phyloP scores from a whole-genome alignment of 495 filamentous ascomycete species.

The Aspergillus indologenus region DNA sequence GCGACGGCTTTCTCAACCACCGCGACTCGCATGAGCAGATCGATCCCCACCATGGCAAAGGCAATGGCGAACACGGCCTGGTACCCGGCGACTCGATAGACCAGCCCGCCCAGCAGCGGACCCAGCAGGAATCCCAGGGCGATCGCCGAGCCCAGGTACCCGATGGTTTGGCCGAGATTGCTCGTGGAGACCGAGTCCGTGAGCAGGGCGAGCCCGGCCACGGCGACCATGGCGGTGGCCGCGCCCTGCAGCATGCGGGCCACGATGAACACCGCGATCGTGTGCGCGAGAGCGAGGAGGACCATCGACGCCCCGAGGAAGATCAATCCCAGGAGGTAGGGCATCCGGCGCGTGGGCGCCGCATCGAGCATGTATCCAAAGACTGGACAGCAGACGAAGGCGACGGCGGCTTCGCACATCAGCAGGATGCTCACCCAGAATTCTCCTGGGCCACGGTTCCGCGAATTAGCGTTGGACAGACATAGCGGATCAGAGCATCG shows the following conservation, averaged over 20 bases:
- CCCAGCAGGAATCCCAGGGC: slow-evolving; percentile 35
- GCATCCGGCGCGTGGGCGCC: slow-evolving; percentile 41
- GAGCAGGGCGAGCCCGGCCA: slow-evolving; percentile 58
- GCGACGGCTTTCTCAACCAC: slow-evolving; percentile 61
- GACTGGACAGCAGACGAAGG: slow-evolving; percentile 52
- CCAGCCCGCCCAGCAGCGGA: slow-evolving; percentile 59
- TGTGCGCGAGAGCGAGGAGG: slow-evolving; percentile 52
- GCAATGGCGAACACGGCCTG: slow-evolving; percentile 59
- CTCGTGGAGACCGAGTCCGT: slow-evolving; percentile 56
- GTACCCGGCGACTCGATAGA: slow-evolving; percentile 59
- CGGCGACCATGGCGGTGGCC: slow-evolving; percentile 62
- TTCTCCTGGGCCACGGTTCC: slow-evolving; percentile 20
- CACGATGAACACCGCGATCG: slow-evolving; percentile 47
- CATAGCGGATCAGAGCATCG: too few relatives aligned
- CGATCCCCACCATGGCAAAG: slow-evolving; percentile 53
- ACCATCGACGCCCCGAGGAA: slow-evolving; percentile 55
- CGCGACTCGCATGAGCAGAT: slow-evolving; percentile 60
- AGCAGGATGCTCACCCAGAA: slow-evolving; percentile 48
- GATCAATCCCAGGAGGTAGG: slow-evolving; percentile 57
- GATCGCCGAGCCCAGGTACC: slow-evolving; percentile 36
- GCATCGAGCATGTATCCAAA: slow-evolving; percentile 58
- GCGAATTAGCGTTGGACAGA: slow-evolving; percentile 32
- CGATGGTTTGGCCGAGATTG: slow-evolving; percentile 55
- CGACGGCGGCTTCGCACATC: slow-evolving; percentile 57
- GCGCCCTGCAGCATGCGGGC: slow-evolving; percentile 61